Percentiles rank a stretch among this genome's conserved stretches.
Evolutionary conservation across 2,329 filamentous ascomycete genomes (phyloP).

Genomic region (Leptoxyphium fumago): DNA sequence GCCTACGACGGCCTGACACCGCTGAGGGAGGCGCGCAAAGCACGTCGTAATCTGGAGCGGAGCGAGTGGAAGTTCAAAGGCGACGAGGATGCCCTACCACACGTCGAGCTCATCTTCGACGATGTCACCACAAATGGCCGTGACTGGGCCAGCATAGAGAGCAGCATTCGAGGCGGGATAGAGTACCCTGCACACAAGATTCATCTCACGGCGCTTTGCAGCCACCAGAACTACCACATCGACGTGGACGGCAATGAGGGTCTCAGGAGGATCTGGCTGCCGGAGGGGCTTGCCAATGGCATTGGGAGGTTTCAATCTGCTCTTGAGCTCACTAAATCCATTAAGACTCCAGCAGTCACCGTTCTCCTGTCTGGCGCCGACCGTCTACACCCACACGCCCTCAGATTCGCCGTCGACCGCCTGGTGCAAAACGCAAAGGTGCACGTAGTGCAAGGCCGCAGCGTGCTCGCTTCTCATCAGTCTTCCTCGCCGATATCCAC

Average conservation of each 20-base stretch:
- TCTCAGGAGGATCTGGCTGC: neutral
- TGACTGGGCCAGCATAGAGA: neutral
- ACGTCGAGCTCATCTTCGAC: slow-evolving; percentile 8
- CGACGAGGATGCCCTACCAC: slow-evolving; percentile 4
- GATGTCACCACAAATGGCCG: neutral
- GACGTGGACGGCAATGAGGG: neutral
- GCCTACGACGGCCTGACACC: slow-evolving; percentile 9
- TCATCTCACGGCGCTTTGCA: slow-evolving; percentile 5
- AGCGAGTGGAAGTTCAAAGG: slow-evolving; percentile 2
- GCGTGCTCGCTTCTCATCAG: slow-evolving; percentile 3
- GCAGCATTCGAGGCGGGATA: neutral
- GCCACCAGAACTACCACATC: neutral
- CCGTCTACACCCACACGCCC: slow-evolving; percentile 8
- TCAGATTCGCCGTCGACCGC: slow-evolving; percentile 6
- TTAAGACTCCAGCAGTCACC: slow-evolving; percentile 1
- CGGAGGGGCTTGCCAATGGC: neutral
- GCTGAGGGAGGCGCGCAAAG: slow-evolving; percentile 8
- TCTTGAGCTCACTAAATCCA: neutral
- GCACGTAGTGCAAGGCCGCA: slow-evolving; percentile 8
- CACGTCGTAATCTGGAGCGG: slow-evolving; percentile 2
- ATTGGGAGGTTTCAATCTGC: neutral
- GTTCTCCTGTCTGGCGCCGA: slow-evolving; percentile 6
- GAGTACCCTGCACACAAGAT: slow-evolving; percentile 5
- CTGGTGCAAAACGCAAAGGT: slow-evolving; percentile 7
- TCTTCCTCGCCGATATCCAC: slow-evolving; percentile 1